Conservation (phyloP, 1,284 basidiomycete species). For the Pascua sp. region DNA sequence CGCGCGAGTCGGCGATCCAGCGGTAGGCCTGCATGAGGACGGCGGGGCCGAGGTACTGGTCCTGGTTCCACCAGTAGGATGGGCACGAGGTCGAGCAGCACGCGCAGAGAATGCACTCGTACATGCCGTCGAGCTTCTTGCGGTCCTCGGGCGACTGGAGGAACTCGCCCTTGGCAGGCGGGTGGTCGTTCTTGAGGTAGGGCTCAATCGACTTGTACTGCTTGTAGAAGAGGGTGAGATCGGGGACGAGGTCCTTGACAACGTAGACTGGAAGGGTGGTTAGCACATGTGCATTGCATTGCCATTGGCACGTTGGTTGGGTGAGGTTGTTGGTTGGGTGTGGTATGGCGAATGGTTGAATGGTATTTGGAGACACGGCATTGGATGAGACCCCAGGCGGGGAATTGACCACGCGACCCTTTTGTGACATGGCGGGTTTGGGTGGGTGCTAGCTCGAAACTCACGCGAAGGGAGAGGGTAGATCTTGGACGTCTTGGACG, state of each 20-base stretch:
- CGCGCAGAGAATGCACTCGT: conserved; percentile 73
- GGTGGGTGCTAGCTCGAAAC: too few species aligned
- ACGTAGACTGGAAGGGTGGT: conserved; percentile 73
- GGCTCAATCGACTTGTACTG: conserved; percentile 99
- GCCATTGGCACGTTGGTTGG: too few species aligned
- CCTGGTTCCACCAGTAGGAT: conserved; percentile 98
- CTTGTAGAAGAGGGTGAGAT: conserved; percentile 63
- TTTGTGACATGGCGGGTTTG: too few species aligned
- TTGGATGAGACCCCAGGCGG: too few species aligned
- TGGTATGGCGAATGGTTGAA: too few species aligned
- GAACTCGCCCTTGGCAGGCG: conserved; percentile 68
- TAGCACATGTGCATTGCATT: too few species aligned
- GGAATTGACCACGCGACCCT: too few species aligned
- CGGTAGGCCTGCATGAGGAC: conserved; percentile 93
- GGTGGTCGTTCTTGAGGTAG: conserved; percentile 87
- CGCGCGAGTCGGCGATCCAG: conserved; percentile 97
- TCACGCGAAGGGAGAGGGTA: conserved; percentile 74
- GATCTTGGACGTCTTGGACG: conserved; percentile 75
- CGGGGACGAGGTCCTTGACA: conserved; percentile 94
- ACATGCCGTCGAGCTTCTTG: conserved; percentile 93
- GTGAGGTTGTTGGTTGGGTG: too few species aligned
- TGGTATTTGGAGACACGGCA: too few species aligned
- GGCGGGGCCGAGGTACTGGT: conserved; percentile 95
- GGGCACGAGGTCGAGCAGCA: conserved; percentile 97
- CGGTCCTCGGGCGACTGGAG: conserved; percentile 88